phyloP scores from a whole-genome alignment of 2,329 filamentous ascomycete genomes.

The Pseudogymnoascus sp. region DNA sequence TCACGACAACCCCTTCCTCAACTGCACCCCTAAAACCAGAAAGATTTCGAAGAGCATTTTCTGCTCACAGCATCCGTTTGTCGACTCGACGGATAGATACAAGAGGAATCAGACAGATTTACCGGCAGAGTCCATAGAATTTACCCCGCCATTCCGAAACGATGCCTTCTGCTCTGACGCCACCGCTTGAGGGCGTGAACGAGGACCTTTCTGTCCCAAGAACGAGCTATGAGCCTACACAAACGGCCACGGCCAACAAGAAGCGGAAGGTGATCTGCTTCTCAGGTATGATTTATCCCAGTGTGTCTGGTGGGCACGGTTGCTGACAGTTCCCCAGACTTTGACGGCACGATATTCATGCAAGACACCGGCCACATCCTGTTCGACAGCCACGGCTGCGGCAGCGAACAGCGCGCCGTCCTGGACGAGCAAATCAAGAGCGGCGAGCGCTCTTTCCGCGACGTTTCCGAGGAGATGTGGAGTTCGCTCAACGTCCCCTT shows the following conservation, averaged over 20 bases:
- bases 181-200: conserved; percentile 25
- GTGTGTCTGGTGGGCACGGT: neutral
- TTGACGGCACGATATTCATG: conserved; percentile 66
- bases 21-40: neutral
- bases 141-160: conserved; percentile 19
- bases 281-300: conserved; percentile 37
- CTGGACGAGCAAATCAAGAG: conserved; percentile 58
- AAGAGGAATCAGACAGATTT: neutral
- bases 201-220: conserved; percentile 26
- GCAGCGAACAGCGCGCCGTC: conserved; percentile 43
- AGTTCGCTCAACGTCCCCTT: conserved; percentile 58
- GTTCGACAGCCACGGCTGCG: conserved; percentile 59
- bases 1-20: neutral
- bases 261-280: conserved; percentile 53
- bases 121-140: neutral
- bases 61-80: neutral
- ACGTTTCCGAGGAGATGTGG: conserved; percentile 68
- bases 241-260: conserved; percentile 30
- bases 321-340: conserved; percentile 39
- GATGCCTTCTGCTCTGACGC: conserved; percentile 35
- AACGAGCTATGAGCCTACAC: conserved; percentile 22
- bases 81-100: neutral
- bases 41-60: neutral
- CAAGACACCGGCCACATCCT: conserved; percentile 64
- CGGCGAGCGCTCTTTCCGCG: conserved; percentile 59